Conservation (phyloP, 495 filamentous ascomycete species). For the Bombardia bombarda region DNA sequence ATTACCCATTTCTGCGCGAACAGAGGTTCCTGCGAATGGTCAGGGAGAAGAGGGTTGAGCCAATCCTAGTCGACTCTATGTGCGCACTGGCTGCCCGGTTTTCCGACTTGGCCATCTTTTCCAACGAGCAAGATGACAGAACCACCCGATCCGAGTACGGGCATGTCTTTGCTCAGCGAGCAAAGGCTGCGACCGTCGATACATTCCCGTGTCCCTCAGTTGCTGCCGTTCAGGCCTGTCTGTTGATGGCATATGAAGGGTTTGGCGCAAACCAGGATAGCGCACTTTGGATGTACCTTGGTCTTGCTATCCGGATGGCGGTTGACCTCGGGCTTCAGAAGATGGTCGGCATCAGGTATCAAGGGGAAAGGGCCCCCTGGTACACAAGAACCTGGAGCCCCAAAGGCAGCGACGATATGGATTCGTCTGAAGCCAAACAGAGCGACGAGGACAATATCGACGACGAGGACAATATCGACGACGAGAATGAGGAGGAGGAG, state of each 20-base stretch:
- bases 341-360: slow-evolving; percentile 62
- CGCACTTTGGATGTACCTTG: slow-evolving; percentile 84
- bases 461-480: slow-evolving; percentile 35
- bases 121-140: slow-evolving; percentile 46
- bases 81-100: slow-evolving; percentile 78
- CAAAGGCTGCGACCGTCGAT: slow-evolving; percentile 65
- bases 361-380: slow-evolving; percentile 48
- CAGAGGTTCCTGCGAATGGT: slow-evolving; percentile 61
- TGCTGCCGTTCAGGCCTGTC: slow-evolving; percentile 68
- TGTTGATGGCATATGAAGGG: slow-evolving; percentile 76
- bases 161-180: slow-evolving; percentile 67
- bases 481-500: slow-evolving; percentile 49
- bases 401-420: slow-evolving; percentile 20
- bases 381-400: slow-evolving; percentile 32
- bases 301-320: slow-evolving; percentile 78
- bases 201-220: slow-evolving; percentile 72
- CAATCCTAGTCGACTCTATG: slow-evolving; percentile 79
- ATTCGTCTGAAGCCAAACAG: slow-evolving; percentile 23
- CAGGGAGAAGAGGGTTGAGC: slow-evolving; percentile 69
- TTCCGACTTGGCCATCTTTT: slow-evolving; percentile 58
- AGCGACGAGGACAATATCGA: slow-evolving; percentile 33
- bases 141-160: slow-evolving; percentile 53
- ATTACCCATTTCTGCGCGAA: slow-evolving; percentile 69
- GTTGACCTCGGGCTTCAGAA: slow-evolving; percentile 79
- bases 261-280: slow-evolving; percentile 82